phyloP scores from a whole-genome alignment of 176 grass and related monocot genomes.

The Rhipidocladum racemiflorum region DNA sequence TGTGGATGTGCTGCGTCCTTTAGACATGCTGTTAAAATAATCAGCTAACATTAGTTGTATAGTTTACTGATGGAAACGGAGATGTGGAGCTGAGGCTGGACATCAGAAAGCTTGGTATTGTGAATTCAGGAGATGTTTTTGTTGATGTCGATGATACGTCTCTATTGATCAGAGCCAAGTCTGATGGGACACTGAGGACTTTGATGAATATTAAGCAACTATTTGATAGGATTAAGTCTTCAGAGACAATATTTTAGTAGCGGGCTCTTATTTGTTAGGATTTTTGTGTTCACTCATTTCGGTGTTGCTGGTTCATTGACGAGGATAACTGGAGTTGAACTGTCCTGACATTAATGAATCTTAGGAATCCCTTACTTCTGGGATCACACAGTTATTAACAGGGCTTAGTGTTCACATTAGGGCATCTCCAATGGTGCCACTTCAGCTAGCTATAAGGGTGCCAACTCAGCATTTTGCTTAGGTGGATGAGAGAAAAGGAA shows the following conservation, averaged over 20 bases:
- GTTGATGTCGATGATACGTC: slow-evolving; percentile 77
- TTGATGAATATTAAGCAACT: slow-evolving; percentile 61
- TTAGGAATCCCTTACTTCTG: slow-evolving; percentile 77
- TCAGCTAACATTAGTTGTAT: slow-evolving; percentile 12
- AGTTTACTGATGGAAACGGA: slow-evolving; percentile 65
- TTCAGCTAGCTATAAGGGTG: no score
- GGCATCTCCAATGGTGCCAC: no score
- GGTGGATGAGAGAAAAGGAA: no score
- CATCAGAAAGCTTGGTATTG: slow-evolving; percentile 61
- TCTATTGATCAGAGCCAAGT: slow-evolving; percentile 78
- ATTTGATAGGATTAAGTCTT: slow-evolving; percentile 85
- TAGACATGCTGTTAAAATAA: neutral
- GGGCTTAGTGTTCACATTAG: slow-evolving; percentile 82
- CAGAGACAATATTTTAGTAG: slow-evolving; percentile 56
- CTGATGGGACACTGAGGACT: slow-evolving; percentile 66
- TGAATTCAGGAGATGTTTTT: slow-evolving; percentile 74
- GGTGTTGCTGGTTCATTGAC: slow-evolving; percentile 72
- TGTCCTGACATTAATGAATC: slow-evolving; percentile 94
- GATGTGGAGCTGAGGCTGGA: slow-evolving; percentile 85
- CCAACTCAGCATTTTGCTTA: no score
- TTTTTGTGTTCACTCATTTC: neutral
- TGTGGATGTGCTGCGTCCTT: neutral
- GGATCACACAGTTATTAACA: slow-evolving; percentile 70
- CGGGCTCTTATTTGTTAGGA: neutral
- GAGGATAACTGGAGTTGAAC: slow-evolving; percentile 77